These are phyloP conservation scores for Podila epicladia DNA, from an alignment of 192 early-diverging fungal species.

Conservation along the genomic window DNA sequence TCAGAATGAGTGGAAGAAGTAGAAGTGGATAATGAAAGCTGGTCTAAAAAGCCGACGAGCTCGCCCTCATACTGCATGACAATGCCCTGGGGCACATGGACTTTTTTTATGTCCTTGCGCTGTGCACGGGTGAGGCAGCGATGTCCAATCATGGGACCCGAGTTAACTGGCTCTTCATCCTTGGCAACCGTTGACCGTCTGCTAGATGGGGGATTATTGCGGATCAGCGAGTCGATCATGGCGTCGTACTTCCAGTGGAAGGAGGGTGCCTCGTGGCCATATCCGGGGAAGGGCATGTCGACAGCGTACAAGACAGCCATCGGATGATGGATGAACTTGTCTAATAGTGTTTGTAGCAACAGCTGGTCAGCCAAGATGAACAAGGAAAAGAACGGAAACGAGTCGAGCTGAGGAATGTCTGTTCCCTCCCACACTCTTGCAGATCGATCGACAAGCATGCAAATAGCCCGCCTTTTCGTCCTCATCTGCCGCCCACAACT, in stretches of 20 bases:
- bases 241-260: slow-evolving; percentile 59
- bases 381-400: neutral
- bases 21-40: slow-evolving; percentile 19
- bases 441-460: no score
- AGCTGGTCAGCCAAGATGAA: neutral
- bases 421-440: no score
- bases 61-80: slow-evolving; percentile 58
- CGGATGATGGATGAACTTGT: slow-evolving; percentile 65
- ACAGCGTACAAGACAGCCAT: slow-evolving; percentile 58
- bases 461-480: no score
- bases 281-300: slow-evolving; percentile 61
- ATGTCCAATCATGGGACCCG: slow-evolving; percentile 7
- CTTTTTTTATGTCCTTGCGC: slow-evolving; percentile 57
- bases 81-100: slow-evolving; percentile 59
- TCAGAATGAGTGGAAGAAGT: slow-evolving; percentile 22
- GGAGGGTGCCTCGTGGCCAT: slow-evolving; percentile 40
- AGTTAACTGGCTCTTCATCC: neutral
- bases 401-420: no score
- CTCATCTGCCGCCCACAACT: no score
- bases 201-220: slow-evolving; percentile 33
- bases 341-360: slow-evolving; percentile 24
- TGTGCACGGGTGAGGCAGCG: slow-evolving; percentile 44
- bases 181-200: slow-evolving; percentile 21
- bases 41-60: slow-evolving; percentile 56
- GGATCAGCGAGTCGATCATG: slow-evolving; percentile 49